These are phyloP conservation scores for Chlorophyllum brunneum DNA, from an alignment of 768 basidiomycete genomes.

Conservation along the genomic window DNA sequence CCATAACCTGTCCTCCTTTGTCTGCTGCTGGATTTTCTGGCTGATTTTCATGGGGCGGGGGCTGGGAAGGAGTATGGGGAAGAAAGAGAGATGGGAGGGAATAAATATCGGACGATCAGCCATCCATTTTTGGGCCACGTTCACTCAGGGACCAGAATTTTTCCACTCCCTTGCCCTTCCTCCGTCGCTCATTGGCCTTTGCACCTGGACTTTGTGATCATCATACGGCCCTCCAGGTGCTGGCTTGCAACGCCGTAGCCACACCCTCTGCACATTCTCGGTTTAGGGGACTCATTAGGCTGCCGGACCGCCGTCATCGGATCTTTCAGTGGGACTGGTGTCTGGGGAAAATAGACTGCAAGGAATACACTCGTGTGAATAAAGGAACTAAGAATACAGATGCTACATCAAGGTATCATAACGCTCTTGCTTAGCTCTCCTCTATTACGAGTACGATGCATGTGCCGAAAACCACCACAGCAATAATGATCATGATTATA, in stretches of 20 bases:
- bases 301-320: background rate
- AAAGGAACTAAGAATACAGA: no score
- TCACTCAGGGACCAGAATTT: conserved; percentile 16
- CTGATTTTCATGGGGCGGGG: conserved; percentile 80
- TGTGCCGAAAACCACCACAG: conserved; percentile 44
- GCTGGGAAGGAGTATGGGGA: conserved; percentile 14
- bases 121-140: conserved; percentile 24
- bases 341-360: no score
- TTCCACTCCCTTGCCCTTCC: background rate
- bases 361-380: no score
- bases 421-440: conserved; percentile 12
- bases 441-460: conserved; percentile 47
- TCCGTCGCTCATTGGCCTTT: background rate
- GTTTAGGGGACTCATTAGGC: background rate
- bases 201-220: conserved; percentile 5
- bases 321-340: no score
- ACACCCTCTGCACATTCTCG: background rate
- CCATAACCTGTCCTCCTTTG: conserved; percentile 85
- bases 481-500: conserved; percentile 46
- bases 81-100: conserved; percentile 20
- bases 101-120: conserved; percentile 16
- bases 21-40: conserved; percentile 85
- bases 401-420: no score
- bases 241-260: background rate
- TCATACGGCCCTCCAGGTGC: background rate